Conservation (phyloP, 2,329 filamentous ascomycete species). For the Colletotrichum agaves region DNA sequence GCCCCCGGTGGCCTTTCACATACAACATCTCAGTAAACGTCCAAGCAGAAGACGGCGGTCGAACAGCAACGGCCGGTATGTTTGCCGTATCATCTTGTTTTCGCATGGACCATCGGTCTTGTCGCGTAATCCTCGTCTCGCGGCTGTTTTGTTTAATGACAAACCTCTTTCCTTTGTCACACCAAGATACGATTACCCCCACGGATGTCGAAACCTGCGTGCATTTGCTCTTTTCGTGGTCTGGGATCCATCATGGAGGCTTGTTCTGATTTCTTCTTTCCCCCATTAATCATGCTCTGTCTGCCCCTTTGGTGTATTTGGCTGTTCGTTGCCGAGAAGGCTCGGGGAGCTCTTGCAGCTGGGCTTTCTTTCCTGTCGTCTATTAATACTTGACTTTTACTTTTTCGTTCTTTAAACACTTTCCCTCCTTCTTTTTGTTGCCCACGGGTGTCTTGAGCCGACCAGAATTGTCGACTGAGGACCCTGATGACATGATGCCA, state of each 20-base stretch:
- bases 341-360: conserved; percentile 1
- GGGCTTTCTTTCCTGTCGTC: conserved; percentile 20
- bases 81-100: neutral
- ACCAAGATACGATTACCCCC: conserved; percentile 26
- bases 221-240: conserved; percentile 1
- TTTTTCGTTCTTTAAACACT: conserved; percentile 11
- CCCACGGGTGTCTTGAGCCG: neutral
- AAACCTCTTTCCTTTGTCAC: conserved; percentile 31
- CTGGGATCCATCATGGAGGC: conserved; percentile 17
- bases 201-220: conserved; percentile 2
- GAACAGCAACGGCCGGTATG: neutral
- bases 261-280: neutral
- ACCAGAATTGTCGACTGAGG: neutral
- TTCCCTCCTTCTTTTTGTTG: conserved; percentile 2
- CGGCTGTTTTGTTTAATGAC: conserved; percentile 3
- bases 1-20: neutral
- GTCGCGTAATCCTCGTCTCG: conserved; percentile 1
- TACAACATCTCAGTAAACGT: conserved; percentile 5
- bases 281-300: conserved; percentile 6
- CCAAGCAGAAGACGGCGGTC: neutral
- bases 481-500: conserved; percentile 29
- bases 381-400: conserved; percentile 26
- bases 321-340: neutral
- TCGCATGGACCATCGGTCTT: neutral
- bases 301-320: neutral